Base-by-base conservation (phyloP, 768 basidiomycete species). In the Mycena maculata region DNA sequence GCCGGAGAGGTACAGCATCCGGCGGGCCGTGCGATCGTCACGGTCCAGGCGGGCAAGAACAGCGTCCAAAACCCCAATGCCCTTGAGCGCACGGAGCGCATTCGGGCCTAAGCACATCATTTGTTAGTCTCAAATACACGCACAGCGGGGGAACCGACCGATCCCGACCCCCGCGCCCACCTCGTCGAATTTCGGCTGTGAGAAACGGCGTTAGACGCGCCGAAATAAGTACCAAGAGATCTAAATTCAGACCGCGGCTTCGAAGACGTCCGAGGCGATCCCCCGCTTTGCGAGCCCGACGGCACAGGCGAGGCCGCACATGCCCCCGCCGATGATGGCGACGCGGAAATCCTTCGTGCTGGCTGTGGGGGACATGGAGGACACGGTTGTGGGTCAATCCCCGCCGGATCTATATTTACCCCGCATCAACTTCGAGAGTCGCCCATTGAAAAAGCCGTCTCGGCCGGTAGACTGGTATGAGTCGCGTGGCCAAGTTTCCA, bases 141-240 rank as follows among this genome's bases (percentile, higher is more conserved):
- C 41, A 18, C 42, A 30, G 38, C 16, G 18, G 27, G 28, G 18
- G 20, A 22, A 48, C 75, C 67, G 55, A 85, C 86, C 86, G 23
- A 88, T 65, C 20, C 81, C 84, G 45, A 89, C 82, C 13, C 86
- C 86, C n/a, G 86, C 86, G 12, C 87, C 87, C 42, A 87, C 79
- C 74, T 88, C 85, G 27, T 79, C 82, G 63, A 86, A 87, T 54
- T 79, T 78, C 18, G 80, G 70, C 86, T 87, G 39, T 61, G 31
- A 18, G 28, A n/a, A 60, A 25, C 20, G 62, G 7, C 33, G 28
- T 28, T 30, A 23, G 22, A n/a, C n/a, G n/a, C n/a, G n/a, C n/a
- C n/a, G n/a, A n/a, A n/a, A n/a, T n/a, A n/a, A n/a, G n/a, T n/a
- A n/a, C n/a, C n/a, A n/a, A n/a, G n/a, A n/a, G n/a, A n/a, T n/a